Evolutionary conservation across 495 filamentous ascomycete species (phyloP), one percentile per base, ranked within the genome.

Genomic region (Apodospora peruviana): DNA sequence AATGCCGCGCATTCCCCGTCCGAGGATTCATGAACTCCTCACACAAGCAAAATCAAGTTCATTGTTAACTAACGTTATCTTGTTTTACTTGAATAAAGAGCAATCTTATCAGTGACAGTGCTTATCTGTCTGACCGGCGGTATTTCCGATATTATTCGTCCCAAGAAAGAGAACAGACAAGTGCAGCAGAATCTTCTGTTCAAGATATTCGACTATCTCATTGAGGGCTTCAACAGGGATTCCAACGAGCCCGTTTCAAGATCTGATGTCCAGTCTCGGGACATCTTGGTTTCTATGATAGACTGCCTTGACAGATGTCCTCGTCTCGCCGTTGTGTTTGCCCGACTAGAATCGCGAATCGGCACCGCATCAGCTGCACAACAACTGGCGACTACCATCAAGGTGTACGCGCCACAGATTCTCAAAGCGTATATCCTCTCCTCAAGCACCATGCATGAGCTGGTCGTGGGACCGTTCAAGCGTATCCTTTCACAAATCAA

Each of bases 381-480:
- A 14, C 7, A 32, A 7, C 27, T 32, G 7, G 27, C 27, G 14
- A 32, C 27, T 32, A 32, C 27, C 7, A 7, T 32, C 7, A 14
- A 32, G 27, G 27, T 14, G 7, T 14, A 32, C 27, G 14, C 7
- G 7, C 27, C 27, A 7, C 7, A 32, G 14, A 32, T 32, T 32
- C 58, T 74, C 2, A 39, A 40, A 37, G 55, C 54, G 9, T 53
- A 68, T 11, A 54, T 70, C 39, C 51, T 72, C 8, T 57, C 58
- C 3, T 61, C 66, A 3, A 67, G 66, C 39, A 50, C 60, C 10
- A 55, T 64, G 7, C 51, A 58, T 23, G 62, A 66, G n/a, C 51
- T 75, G 17, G 55, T 73, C 22, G 41, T 74, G 0, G 60, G 59
- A 3, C 72, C 72, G 4, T 69, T 76, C 43, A 48, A 66, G 40